Conservation (phyloP, 1,284 basidiomycete species). For the Sporisorium graminicola region DNA sequence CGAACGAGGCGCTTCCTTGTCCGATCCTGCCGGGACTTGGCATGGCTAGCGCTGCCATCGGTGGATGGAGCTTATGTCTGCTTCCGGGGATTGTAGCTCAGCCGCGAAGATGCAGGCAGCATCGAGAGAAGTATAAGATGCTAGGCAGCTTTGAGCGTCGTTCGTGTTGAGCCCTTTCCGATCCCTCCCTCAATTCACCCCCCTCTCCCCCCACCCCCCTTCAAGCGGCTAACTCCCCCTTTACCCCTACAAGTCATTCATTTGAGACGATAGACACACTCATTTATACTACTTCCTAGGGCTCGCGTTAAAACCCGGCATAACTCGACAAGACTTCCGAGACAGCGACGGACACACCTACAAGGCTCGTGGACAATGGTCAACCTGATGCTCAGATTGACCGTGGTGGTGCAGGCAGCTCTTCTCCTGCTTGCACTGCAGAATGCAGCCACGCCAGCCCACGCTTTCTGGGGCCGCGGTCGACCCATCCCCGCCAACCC, state of each 20-base stretch:
- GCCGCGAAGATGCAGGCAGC: not conserved
- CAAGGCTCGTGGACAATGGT: constrained; percentile 20
- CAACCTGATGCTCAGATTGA: constrained; percentile 24
- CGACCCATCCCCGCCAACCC: constrained; percentile 1
- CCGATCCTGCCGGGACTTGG: constrained; percentile 5
- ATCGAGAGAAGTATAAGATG: constrained; percentile 29
- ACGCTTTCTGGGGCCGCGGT: constrained; percentile 22
- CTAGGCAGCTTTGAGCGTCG: not conserved
- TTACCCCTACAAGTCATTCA: constrained; percentile 2
- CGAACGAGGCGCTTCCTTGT: not conserved
- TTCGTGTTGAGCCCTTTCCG: not conserved
- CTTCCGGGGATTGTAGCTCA: not conserved
- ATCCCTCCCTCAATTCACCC: constrained; percentile 17
- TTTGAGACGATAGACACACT: constrained; percentile 21
- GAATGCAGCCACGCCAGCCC: constrained; percentile 22
- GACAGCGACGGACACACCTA: not conserved
- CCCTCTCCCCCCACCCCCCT: constrained; percentile 2
- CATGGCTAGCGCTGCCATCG: not conserved
- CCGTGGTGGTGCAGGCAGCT: constrained; percentile 36
- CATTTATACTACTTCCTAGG: no score
- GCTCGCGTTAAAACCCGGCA: no score
- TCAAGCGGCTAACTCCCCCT: not conserved
- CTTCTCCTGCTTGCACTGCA: constrained; percentile 34
- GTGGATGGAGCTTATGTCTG: not conserved
- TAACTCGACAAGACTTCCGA: no score